Evolutionary conservation across 2,329 filamentous ascomycete species (phyloP).

Genomic region (Xylaria sp.): DNA sequence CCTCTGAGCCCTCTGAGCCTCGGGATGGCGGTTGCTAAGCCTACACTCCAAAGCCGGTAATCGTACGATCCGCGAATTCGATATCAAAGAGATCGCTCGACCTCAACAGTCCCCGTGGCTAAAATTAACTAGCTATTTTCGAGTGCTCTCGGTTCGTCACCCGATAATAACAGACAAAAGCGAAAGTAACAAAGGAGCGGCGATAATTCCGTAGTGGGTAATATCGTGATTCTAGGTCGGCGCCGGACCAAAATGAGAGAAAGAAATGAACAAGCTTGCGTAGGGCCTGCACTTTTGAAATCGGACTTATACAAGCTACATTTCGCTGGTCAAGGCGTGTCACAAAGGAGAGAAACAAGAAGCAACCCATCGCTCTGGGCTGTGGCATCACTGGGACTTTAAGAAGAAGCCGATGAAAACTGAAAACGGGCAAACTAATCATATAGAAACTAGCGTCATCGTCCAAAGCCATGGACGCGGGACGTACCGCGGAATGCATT

Average conservation of each 20-base stretch:
- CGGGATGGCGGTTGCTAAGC: background rate
- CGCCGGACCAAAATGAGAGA: slow-evolving; percentile 1
- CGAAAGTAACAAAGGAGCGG: slow-evolving; percentile 31
- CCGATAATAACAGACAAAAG: slow-evolving; percentile 10
- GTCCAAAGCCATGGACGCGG: slow-evolving; percentile 8
- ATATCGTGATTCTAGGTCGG: background rate
- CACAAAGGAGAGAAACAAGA: slow-evolving; percentile 43
- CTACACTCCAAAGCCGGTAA: slow-evolving; percentile 4
- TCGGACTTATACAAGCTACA: background rate
- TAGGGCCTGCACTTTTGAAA: background rate
- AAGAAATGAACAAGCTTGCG: background rate
- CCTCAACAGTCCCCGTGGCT: background rate
- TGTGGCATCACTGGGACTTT: slow-evolving; percentile 15
- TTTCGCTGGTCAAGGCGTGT: slow-evolving; percentile 18
- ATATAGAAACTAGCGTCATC: slow-evolving; percentile 13
- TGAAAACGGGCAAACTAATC: slow-evolving; percentile 24
- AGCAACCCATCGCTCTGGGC: slow-evolving; percentile 19
- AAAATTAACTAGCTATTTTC: background rate
- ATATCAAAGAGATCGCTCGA: background rate
- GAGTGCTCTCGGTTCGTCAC: background rate
- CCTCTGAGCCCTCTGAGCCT: background rate
- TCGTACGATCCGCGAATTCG: background rate
- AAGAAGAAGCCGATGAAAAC: slow-evolving; percentile 32
- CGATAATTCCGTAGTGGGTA: background rate
- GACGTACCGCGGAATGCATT: slow-evolving; percentile 29